These are phyloP conservation scores for Globisporangium ultimum DNA, from an alignment of 352 stramenopile genomes.

Conservation along the genomic window DNA sequence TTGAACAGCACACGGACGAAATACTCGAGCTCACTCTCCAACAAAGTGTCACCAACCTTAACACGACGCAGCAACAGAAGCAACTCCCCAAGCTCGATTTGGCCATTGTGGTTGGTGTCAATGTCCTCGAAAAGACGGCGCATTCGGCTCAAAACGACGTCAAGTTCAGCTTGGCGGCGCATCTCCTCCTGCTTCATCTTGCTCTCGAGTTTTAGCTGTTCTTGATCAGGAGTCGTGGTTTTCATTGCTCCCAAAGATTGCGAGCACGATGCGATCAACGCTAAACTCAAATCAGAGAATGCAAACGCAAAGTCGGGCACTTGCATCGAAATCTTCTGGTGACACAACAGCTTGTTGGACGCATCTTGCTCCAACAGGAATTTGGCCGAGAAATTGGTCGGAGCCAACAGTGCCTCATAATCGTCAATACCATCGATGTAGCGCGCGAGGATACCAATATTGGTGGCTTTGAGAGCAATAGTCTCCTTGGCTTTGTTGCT, in stretches of 20 bases:
- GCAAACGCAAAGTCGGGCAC: conserved; percentile 61
- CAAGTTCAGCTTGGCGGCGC: conserved; percentile 46
- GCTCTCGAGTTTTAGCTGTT: conserved; percentile 48
- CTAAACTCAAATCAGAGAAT: conserved; percentile 69
- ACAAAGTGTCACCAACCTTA: conserved; percentile 58
- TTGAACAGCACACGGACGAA: conserved; percentile 70
- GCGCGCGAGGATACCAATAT: conserved; percentile 44
- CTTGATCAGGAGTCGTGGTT: conserved; percentile 60
- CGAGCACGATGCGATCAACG: conserved; percentile 50
- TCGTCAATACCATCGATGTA: conserved; percentile 45
- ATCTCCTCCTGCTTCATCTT: conserved; percentile 51
- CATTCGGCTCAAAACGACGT: conserved; percentile 46
- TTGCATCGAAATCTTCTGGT: conserved; percentile 51
- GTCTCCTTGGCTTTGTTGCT: conserved; percentile 44
- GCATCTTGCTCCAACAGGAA: conserved; percentile 53
- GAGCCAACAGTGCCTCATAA: conserved; percentile 39
- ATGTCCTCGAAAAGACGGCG: conserved; percentile 72
- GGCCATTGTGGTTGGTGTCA: conserved; percentile 60
- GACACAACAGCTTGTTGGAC: conserved; percentile 28
- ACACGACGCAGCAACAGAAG: conserved; percentile 56
- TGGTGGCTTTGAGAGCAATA: conserved; percentile 45
- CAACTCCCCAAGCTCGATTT: conserved; percentile 62
- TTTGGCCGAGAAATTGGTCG: conserved; percentile 39
- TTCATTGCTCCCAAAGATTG: conserved; percentile 49
- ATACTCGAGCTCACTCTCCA: conserved; percentile 62